These are phyloP conservation scores for Daldinia childiae DNA, from an alignment of 495 filamentous ascomycete species.

Conservation along the genomic window DNA sequence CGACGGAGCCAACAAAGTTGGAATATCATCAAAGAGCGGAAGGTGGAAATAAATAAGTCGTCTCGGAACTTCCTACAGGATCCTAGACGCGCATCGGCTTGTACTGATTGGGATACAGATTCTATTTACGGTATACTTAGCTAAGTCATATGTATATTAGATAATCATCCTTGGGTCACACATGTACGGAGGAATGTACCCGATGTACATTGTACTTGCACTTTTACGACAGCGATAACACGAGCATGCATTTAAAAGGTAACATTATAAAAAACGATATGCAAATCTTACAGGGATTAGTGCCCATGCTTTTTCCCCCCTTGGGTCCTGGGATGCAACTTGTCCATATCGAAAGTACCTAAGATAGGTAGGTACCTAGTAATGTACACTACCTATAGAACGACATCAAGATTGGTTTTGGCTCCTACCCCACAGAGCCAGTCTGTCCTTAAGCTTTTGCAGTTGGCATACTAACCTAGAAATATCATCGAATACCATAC, in stretches of 20 bases:
- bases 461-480: conserved; percentile 1
- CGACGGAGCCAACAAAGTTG: not conserved
- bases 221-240: not conserved
- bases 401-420: conserved; percentile 26
- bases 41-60: not conserved
- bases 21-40: not conserved
- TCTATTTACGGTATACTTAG: conserved; percentile 10
- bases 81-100: conserved; percentile 1
- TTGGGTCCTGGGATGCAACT: conserved; percentile 22
- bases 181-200: not conserved
- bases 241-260: not conserved
- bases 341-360: conserved; percentile 22
- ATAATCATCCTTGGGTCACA: not conserved
- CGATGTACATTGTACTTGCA: not conserved
- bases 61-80: conserved; percentile 3
- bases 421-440: conserved; percentile 27
- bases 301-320: conserved; percentile 5
- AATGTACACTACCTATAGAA: too few species aligned
- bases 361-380: too few species aligned
- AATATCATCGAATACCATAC: not conserved
- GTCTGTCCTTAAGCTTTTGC: conserved; percentile 24
- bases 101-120: conserved; percentile 1
- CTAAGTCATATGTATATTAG: not conserved
- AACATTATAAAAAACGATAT: not conserved
- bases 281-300: not conserved